phyloP scores from a whole-genome alignment of 495 filamentous ascomycete species.

The Arthonia radiata region DNA sequence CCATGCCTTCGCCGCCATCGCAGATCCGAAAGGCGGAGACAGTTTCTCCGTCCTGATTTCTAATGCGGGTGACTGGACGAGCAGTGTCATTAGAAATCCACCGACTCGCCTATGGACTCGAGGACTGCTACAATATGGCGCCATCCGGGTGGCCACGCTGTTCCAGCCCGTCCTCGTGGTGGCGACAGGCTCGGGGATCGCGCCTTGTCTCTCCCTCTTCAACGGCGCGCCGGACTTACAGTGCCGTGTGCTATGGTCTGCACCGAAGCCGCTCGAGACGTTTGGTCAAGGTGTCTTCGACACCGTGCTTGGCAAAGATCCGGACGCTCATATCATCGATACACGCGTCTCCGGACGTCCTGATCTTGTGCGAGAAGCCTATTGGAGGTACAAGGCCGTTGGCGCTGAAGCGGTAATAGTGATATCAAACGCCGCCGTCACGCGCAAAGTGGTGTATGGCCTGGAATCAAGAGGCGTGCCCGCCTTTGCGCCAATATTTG shows the following conservation, averaged over 20 bases:
- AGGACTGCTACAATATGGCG: conserved; percentile 11
- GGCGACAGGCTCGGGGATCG: conserved; percentile 10
- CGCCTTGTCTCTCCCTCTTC: conserved; percentile 5
- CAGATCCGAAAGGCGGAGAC: not conserved
- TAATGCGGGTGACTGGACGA: conserved; percentile 10
- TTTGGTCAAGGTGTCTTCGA: conserved; percentile 21
- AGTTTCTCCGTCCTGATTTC: conserved; percentile 6
- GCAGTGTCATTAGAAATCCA: conserved; percentile 1
- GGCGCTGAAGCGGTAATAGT: conserved; percentile 9
- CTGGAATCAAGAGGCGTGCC: conserved; percentile 6
- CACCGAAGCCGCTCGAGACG: conserved; percentile 17
- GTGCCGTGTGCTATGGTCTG: conserved; percentile 25
- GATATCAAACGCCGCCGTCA: conserved; percentile 6
- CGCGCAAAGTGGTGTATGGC: conserved; percentile 6
- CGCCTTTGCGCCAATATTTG: conserved; percentile 9
- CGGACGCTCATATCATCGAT: conserved; percentile 24
- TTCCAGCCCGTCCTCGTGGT: conserved; percentile 8
- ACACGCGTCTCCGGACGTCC: conserved; percentile 10
- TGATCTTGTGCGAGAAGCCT: conserved; percentile 7
- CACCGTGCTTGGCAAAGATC: conserved; percentile 19
- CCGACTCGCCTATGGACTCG: conserved; percentile 19
- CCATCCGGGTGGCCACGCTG: conserved; percentile 6
- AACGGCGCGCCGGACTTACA: conserved; percentile 6
- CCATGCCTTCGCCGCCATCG: conserved; percentile 10
- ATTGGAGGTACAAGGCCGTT: conserved; percentile 1